Percentiles rank a stretch among this genome's conserved stretches.
Conservation (phyloP, 2,329 filamentous ascomycete genomes). For the Microcera coccophila region DNA sequence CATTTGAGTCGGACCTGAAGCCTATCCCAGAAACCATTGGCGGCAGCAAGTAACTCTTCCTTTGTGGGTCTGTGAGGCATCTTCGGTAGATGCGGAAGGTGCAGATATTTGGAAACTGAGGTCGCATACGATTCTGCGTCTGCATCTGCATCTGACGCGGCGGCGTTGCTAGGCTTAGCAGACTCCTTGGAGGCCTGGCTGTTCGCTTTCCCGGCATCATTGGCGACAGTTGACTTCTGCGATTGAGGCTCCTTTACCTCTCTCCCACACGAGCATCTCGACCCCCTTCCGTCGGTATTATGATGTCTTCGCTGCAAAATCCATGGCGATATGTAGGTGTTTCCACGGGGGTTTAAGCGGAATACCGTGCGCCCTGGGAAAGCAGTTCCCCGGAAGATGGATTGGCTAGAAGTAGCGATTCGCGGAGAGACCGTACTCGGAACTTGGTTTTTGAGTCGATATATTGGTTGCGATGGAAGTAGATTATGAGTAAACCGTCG, state of each 20-base stretch:
- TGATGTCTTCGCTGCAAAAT: conserved; percentile 16
- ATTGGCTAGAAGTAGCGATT: conserved; percentile 4
- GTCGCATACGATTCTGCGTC: conserved; percentile 43
- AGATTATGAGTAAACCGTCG: conserved; percentile 9
- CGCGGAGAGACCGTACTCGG: conserved; percentile 1
- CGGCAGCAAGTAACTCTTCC: conserved; percentile 86
- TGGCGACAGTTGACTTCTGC: conserved; percentile 8
- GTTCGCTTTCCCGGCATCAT: conserved; percentile 15
- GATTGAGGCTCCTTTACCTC: conserved; percentile 7
- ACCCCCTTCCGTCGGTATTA: conserved; percentile 12
- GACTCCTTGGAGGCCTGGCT: conserved; percentile 10
- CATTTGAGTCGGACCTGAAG: conserved; percentile 93
- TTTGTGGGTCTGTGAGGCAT: conserved; percentile 87
- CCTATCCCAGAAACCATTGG: conserved; percentile 88
- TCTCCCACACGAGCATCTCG: conserved; percentile 26
- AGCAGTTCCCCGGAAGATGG: conserved; percentile 2
- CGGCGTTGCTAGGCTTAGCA: conserved; percentile 7
- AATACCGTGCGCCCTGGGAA: not conserved
- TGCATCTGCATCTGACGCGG: conserved; percentile 14
- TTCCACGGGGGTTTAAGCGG: not conserved
- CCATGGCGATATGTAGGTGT: not conserved
- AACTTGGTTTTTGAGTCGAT: conserved; percentile 2
- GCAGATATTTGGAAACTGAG: conserved; percentile 57
- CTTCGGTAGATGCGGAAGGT: conserved; percentile 56
- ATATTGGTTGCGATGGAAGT: conserved; percentile 5